Base-by-base conservation (phyloP, 768 basidiomycete genomes). In the Baorangia bicolor region DNA sequence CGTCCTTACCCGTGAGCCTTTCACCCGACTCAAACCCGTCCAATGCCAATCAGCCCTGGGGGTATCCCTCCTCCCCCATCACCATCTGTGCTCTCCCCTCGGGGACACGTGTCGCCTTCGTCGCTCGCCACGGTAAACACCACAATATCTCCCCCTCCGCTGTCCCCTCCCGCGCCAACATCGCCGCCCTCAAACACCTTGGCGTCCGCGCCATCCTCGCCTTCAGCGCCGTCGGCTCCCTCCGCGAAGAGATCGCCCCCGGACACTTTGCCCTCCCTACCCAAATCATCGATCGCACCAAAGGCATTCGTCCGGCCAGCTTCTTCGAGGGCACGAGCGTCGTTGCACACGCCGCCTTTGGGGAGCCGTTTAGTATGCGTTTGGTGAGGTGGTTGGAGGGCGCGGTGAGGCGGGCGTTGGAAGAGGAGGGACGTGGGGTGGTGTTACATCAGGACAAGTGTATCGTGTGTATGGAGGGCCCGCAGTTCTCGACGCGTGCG, bases 401-500 rank as follows among this genome's bases (percentile, higher is more conserved):
- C 1, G 77, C 80, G 50, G 86, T 98, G 44, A 70, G 76, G 64
- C 78, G 78, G 57, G 92, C 83, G 34, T 71, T 95, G 50, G 80
- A 75, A 7, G 74, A 74, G 28, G 79, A 85, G 34, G 87, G 85
- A 2, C 71, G 78, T 11, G 81, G 78, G 2, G 84, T 87, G 35
- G 75, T 82, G 73, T 72, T 98, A 51, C 92, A 94, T 72, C 85
- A 82, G 49, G 88, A 84, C 28, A 94, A 88, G 78, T 88, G 86
- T 20, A 83, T 98, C 54, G 88, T 98, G 45, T 94, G 92, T 68
- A 98, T 98, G 93, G 94, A 98, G 69, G 95, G 95, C 46, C 91
- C 91, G 31, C 94, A 94, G 73, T 99, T 99, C 78, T 96, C 94
- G 52, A 99, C 96, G n/a, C 78, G 96, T 35, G 96, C 96, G 18